Conservation (phyloP, 2,329 filamentous ascomycete genomes). For the Aureobasidium vineae region DNA sequence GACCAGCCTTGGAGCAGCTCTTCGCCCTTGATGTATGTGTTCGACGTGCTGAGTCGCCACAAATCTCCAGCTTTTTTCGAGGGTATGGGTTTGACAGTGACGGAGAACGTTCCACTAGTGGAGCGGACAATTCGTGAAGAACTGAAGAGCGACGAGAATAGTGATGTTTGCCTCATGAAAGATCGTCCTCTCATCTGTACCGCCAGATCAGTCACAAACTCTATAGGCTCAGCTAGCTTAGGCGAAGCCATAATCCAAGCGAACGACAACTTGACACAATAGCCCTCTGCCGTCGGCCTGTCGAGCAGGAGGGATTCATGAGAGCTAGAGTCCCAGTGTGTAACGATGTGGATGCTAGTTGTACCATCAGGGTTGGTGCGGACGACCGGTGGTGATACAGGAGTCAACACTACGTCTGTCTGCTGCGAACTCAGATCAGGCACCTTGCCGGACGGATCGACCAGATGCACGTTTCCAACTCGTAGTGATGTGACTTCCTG, state of each 20-base stretch:
- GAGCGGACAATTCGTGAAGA: conserved; percentile 82
- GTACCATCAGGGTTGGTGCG: conserved; percentile 88
- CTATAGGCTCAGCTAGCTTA: conserved; percentile 83
- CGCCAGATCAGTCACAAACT: conserved; percentile 75
- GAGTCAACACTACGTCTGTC: conserved; percentile 71
- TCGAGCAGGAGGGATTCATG: conserved; percentile 94
- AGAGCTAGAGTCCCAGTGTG: conserved; percentile 94
- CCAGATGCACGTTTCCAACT: conserved; percentile 75
- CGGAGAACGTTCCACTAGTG: conserved; percentile 78
- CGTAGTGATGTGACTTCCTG: conserved; percentile 74
- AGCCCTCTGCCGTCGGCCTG: conserved; percentile 86
- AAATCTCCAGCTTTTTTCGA: conserved; percentile 90
- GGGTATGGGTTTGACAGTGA: conserved; percentile 81
- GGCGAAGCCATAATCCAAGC: conserved; percentile 82
- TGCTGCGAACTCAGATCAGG: conserved; percentile 72
- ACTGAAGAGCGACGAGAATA: conserved; percentile 85
- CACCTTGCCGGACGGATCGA: conserved; percentile 82
- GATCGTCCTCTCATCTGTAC: conserved; percentile 81
- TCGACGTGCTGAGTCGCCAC: conserved; percentile 93
- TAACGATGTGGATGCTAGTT: conserved; percentile 77
- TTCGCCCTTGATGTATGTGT: conserved; percentile 95
- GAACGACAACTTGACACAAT: conserved; percentile 82
- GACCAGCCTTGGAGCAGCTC: conserved; percentile 82
- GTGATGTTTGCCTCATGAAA: conserved; percentile 80
- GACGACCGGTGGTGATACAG: conserved; percentile 74